A percentile compares a stretch with the other conserved stretches of the same genome.
These are phyloP conservation scores for Lepraria neglecta DNA, from an alignment of 495 filamentous ascomycete species.

Conservation along the genomic window DNA sequence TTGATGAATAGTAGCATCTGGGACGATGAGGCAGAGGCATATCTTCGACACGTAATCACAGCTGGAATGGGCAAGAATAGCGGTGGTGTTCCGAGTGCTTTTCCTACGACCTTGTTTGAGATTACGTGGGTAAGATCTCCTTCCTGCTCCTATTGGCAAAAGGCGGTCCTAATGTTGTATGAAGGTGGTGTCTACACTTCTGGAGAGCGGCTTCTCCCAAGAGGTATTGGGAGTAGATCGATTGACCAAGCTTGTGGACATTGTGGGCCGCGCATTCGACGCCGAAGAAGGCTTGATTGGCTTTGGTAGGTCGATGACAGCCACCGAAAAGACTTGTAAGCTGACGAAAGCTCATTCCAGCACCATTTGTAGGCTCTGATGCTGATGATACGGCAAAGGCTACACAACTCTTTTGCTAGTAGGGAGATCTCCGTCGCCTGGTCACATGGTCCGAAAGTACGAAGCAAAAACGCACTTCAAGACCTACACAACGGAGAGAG, in stretches of 20 bases:
- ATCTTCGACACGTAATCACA: constrained; percentile 23
- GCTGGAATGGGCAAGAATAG: constrained; percentile 10
- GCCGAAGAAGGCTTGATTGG: not conserved
- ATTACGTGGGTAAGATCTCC: constrained; percentile 32
- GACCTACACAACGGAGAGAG: constrained; percentile 36
- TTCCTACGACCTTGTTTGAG: constrained; percentile 34
- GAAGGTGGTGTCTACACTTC: not conserved
- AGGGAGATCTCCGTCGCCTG: constrained; percentile 20
- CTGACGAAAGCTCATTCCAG: not conserved
- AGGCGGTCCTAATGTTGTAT: not conserved
- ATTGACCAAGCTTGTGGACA: not conserved
- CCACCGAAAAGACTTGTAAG: not conserved
- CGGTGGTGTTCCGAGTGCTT: constrained; percentile 29
- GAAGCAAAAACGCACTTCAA: constrained; percentile 35
- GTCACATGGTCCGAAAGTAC: constrained; percentile 32
- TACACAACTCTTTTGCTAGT: constrained; percentile 32
- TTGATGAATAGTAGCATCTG: constrained; percentile 37
- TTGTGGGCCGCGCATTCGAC: not conserved
- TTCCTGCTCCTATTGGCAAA: not conserved
- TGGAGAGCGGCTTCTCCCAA: not conserved
- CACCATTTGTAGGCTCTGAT: constrained; percentile 34
- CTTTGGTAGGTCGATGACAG: constrained; percentile 5
- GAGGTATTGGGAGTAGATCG: not conserved
- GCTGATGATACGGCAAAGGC: constrained; percentile 44
- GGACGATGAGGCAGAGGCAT: constrained; percentile 38